phyloP scores from a whole-genome alignment of 768 basidiomycete species.

The Peribolospora baueri region DNA sequence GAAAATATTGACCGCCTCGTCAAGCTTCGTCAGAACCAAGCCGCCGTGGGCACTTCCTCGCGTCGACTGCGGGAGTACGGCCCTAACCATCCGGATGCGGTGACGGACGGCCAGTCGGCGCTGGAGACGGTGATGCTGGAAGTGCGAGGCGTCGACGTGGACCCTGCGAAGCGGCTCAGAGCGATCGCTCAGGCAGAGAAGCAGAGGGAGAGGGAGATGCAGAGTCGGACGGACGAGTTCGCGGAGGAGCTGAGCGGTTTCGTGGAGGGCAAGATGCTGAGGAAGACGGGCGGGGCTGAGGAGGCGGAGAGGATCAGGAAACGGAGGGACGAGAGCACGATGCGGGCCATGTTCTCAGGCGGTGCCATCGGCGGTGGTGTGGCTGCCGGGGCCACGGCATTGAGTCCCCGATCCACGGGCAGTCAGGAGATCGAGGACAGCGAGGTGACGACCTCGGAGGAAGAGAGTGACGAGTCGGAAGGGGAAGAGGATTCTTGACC shows the following conservation, averaged over 20 bases:
- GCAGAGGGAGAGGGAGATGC: slow-evolving; percentile 49
- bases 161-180: slow-evolving; percentile 61
- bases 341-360: slow-evolving; percentile 59
- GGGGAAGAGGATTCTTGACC: too few relatives aligned
- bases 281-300: slow-evolving; percentile 43
- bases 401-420: too few relatives aligned
- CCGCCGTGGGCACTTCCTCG: slow-evolving; percentile 16
- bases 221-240: slow-evolving; percentile 49
- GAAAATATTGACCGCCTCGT: slow-evolving; percentile 69
- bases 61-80: slow-evolving; percentile 27
- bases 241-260: slow-evolving; percentile 63
- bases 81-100: slow-evolving; percentile 26
- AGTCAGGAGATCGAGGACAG: too few relatives aligned
- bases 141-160: slow-evolving; percentile 55
- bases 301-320: slow-evolving; percentile 53
- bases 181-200: slow-evolving; percentile 79
- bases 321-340: slow-evolving; percentile 52
- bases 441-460: too few relatives aligned
- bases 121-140: slow-evolving; percentile 67
- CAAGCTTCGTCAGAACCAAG: slow-evolving; percentile 31
- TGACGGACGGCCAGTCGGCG: slow-evolving; percentile 43
- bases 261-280: slow-evolving; percentile 64
- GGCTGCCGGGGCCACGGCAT: too few relatives aligned
- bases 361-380: too few relatives aligned
- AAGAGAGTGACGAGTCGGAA: too few relatives aligned